Evolutionary conservation across 257 asterid genomes (phyloP).

Genomic region (Solanum ahanhuiri): DNA sequence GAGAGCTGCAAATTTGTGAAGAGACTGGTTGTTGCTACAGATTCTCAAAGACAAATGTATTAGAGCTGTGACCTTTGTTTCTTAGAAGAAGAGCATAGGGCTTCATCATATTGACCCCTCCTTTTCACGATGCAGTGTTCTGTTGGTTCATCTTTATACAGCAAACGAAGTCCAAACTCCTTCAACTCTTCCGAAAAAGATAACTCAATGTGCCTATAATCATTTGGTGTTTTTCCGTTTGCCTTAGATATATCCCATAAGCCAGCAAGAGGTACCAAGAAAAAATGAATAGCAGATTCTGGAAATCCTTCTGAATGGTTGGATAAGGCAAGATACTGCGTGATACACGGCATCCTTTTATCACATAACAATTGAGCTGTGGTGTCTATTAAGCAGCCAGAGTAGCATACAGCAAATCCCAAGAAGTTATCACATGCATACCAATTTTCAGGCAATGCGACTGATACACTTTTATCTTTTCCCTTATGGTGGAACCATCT

Average conservation of each 20-base stretch:
- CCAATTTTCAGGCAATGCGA: neutral
- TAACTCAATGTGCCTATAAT: neutral
- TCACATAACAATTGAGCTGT: neutral
- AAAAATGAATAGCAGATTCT: neutral
- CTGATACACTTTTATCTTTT: too few species aligned
- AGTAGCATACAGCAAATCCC: neutral
- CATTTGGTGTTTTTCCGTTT: too few species aligned
- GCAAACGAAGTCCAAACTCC: neutral
- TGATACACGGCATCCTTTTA: neutral
- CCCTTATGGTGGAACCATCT: too few species aligned
- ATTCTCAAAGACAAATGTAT: too few species aligned
- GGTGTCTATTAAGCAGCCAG: neutral
- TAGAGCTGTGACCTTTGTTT: too few species aligned
- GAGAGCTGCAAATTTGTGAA: neutral
- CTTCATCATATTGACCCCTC: too few species aligned
- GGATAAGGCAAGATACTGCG: neutral
- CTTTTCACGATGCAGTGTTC: too few species aligned
- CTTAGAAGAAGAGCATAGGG: too few species aligned
- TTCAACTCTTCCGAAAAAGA: neutral
- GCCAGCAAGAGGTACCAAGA: neutral
- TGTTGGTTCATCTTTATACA: neutral
- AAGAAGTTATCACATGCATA: neutral
- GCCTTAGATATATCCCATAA: rapidly evolving
- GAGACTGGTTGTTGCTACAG: too few species aligned
- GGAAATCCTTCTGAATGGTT: neutral